These are phyloP conservation scores for Chimonanthus salicifolius DNA, from an alignment of 164 flowering plant species.

Conservation along the genomic window DNA sequence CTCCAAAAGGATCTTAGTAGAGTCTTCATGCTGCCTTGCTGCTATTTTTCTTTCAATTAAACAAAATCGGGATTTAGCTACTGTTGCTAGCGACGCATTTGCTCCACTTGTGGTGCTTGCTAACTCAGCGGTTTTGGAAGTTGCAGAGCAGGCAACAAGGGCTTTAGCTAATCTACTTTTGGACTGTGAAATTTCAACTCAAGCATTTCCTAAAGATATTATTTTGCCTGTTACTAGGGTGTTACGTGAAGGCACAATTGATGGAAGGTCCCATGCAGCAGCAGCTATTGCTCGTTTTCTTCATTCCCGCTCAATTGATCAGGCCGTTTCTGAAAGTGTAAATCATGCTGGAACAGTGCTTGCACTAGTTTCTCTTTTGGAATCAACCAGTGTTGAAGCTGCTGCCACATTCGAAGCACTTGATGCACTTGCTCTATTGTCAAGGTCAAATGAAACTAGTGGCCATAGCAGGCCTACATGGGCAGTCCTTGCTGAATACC, in stretches of 20 bases:
- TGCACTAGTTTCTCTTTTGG: slow-evolving; percentile 78
- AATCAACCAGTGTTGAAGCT: slow-evolving; percentile 46
- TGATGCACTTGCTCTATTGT: slow-evolving; percentile 78
- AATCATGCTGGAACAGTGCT: slow-evolving; percentile 87
- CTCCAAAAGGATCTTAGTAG: slow-evolving; percentile 60
- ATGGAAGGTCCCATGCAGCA: slow-evolving; percentile 86
- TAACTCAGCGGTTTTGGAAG: slow-evolving; percentile 62
- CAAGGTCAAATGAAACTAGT: slow-evolving; percentile 53
- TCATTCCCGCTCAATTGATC: slow-evolving; percentile 44
- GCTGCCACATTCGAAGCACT: slow-evolving; percentile 77
- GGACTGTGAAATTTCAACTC: slow-evolving; percentile 64
- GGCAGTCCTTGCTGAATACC: slow-evolving; percentile 78
- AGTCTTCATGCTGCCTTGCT: slow-evolving; percentile 77
- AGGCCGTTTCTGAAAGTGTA: slow-evolving; percentile 58
- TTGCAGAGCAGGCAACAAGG: slow-evolving; percentile 83
- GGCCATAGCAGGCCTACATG: slow-evolving; percentile 76
- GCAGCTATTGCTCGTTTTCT: slow-evolving; percentile 91
- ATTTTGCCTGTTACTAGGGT: slow-evolving; percentile 82
- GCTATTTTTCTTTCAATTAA: slow-evolving; percentile 86
- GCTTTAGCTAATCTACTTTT: slow-evolving; percentile 89
- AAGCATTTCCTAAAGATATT: slow-evolving; percentile 68
- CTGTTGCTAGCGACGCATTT: slow-evolving; percentile 67
- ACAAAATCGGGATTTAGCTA: slow-evolving; percentile 73
- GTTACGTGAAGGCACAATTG: slow-evolving; percentile 65
- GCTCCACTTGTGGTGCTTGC: slow-evolving; percentile 64